Percentiles rank a stretch among this genome's conserved stretches.
phyloP scores from a whole-genome alignment of 306 rosid genomes.

The Acacia crassicarpa region DNA sequence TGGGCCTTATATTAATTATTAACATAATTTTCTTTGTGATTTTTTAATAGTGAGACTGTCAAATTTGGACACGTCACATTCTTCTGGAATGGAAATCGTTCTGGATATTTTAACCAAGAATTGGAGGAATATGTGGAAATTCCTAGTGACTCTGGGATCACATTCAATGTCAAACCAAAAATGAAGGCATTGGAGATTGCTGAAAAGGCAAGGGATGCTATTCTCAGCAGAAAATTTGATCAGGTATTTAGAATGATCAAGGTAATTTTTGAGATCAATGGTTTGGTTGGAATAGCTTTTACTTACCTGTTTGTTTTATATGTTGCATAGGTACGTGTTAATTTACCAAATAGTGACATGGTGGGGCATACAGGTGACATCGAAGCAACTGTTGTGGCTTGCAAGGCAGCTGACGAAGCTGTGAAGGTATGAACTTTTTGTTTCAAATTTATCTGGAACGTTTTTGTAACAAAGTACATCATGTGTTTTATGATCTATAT shows the following conservation, averaged over 20 bases:
- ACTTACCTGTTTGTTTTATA: slow-evolving; percentile 2
- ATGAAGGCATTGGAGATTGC: slow-evolving; percentile 95
- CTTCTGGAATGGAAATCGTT: slow-evolving; percentile 99
- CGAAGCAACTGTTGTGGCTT: slow-evolving; percentile 89
- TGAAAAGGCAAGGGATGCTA: slow-evolving; percentile 92
- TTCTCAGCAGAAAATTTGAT: slow-evolving; percentile 73
- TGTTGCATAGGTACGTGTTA: slow-evolving; percentile 78
- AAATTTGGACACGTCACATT: slow-evolving; percentile 98
- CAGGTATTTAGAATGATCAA: slow-evolving; percentile 35
- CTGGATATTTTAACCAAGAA: slow-evolving; percentile 73
- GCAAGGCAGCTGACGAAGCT: slow-evolving; percentile 96
- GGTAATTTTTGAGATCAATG: background rate
- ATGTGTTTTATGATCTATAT: background rate
- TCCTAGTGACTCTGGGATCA: slow-evolving; percentile 90
- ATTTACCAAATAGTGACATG: slow-evolving; percentile 97
- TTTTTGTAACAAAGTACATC: background rate
- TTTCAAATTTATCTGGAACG: slow-evolving; percentile 19
- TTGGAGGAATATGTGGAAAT: slow-evolving; percentile 91
- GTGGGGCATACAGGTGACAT: slow-evolving; percentile 96
- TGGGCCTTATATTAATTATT: slow-evolving; percentile 1
- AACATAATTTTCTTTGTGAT: background rate
- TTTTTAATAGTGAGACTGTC: slow-evolving; percentile 80
- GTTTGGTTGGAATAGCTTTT: background rate
- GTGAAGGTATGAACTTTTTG: slow-evolving; percentile 64
- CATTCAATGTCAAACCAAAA: slow-evolving; percentile 83